phyloP scores from a whole-genome alignment of 2,329 filamentous ascomycete species.

The Phialophora chinensis region DNA sequence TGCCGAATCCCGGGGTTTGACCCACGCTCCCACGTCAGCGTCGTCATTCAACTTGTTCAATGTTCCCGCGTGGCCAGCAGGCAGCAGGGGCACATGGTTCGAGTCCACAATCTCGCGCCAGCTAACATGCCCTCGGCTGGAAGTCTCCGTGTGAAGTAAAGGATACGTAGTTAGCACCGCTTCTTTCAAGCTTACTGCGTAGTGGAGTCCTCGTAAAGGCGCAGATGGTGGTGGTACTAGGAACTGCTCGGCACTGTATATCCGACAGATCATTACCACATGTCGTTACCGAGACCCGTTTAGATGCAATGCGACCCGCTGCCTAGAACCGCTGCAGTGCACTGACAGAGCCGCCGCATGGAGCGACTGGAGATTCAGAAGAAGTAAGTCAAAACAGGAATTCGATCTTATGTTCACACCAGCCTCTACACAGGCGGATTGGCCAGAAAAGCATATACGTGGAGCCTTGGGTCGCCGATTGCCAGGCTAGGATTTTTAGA shows the following conservation, averaged over 20 bases:
- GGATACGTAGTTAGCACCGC: neutral
- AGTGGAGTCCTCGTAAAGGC: neutral
- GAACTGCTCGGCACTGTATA: slow-evolving; percentile 14
- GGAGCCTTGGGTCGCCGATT: neutral
- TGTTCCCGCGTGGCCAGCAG: neutral
- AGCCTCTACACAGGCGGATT: neutral
- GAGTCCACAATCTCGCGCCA: neutral
- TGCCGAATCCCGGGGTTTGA: slow-evolving; percentile 20
- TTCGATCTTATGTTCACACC: slow-evolving; percentile 7
- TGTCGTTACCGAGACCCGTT: slow-evolving; percentile 13
- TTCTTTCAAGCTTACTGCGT: neutral
- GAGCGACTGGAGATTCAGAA: neutral
- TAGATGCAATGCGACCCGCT: slow-evolving; percentile 14
- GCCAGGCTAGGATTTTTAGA: slow-evolving; percentile 7
- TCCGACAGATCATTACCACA: slow-evolving; percentile 22
- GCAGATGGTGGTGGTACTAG: neutral
- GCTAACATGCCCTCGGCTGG: neutral
- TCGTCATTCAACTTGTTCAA: neutral
- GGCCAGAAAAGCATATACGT: neutral
- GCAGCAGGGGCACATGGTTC: neutral
- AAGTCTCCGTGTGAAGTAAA: neutral
- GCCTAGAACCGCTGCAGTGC: neutral
- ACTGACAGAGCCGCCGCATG: slow-evolving; percentile 2
- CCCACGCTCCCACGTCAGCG: slow-evolving; percentile 12
- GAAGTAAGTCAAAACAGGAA: slow-evolving; percentile 12